These are phyloP conservation scores for Fusarium domesticum DNA, from an alignment of 2,329 filamentous ascomycete genomes.

Conservation along the genomic window DNA sequence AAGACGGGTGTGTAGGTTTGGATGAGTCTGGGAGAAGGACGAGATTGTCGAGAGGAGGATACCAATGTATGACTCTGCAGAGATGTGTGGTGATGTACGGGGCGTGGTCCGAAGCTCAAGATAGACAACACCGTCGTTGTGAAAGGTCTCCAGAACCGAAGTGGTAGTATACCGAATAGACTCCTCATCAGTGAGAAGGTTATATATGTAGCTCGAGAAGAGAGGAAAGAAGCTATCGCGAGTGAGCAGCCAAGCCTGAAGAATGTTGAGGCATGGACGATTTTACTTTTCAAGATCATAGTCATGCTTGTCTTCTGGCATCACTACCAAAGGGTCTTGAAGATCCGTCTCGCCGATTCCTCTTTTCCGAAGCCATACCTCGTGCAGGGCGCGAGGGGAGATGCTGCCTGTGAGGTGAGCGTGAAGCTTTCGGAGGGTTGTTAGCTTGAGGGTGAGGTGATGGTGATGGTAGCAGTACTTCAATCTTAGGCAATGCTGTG, in stretches of 20 bases:
- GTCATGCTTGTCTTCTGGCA: slow-evolving; percentile 69
- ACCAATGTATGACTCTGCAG: slow-evolving; percentile 61
- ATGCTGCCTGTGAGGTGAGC: slow-evolving; percentile 80
- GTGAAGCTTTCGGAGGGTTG: slow-evolving; percentile 56
- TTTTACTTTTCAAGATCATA: slow-evolving; percentile 66
- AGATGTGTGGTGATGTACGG: slow-evolving; percentile 56
- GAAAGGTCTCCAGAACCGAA: slow-evolving; percentile 64
- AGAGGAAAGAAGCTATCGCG: slow-evolving; percentile 67
- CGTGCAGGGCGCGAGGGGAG: slow-evolving; percentile 66
- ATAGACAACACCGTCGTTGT: slow-evolving; percentile 69
- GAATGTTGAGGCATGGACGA: neutral
- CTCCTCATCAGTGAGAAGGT: slow-evolving; percentile 61
- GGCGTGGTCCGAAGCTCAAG: slow-evolving; percentile 80
- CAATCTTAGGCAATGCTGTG: slow-evolving; percentile 52
- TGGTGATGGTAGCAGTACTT: slow-evolving; percentile 36
- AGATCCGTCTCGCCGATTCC: slow-evolving; percentile 51
- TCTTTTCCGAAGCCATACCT: slow-evolving; percentile 66
- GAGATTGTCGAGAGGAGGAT: slow-evolving; percentile 64
- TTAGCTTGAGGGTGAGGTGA: neutral
- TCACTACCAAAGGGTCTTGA: slow-evolving; percentile 65
- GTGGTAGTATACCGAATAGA: slow-evolving; percentile 61
- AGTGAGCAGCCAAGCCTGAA: too few species aligned
- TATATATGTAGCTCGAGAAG: slow-evolving; percentile 77
- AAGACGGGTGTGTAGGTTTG: slow-evolving; percentile 57
- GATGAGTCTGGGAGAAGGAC: slow-evolving; percentile 38